Evolutionary conservation across 2,329 filamentous ascomycete genomes (phyloP).

Genomic region (Tolypocladium cylindrosporum): DNA sequence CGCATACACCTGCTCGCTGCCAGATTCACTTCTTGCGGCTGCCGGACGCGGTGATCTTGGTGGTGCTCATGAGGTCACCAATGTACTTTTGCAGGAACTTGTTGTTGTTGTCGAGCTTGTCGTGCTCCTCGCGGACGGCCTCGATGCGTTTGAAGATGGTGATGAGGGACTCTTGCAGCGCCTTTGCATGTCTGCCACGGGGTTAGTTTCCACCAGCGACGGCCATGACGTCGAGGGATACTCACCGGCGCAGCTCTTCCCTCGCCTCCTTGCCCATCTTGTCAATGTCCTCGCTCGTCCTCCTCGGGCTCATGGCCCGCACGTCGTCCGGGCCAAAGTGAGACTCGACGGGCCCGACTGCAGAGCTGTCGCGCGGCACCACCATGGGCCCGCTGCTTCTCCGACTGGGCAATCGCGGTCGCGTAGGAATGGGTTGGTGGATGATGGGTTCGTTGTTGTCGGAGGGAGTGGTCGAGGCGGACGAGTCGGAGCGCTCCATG

Average conservation of each 20-base stretch:
- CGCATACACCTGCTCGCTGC: neutral
- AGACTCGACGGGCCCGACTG: slow-evolving; percentile 62
- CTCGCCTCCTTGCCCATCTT: slow-evolving; percentile 76
- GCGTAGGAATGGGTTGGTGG: slow-evolving; percentile 41
- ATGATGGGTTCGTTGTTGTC: slow-evolving; percentile 29
- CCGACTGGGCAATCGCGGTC: slow-evolving; percentile 60
- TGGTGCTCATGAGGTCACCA: slow-evolving; percentile 86
- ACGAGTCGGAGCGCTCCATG: slow-evolving; percentile 29
- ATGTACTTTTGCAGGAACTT: slow-evolving; percentile 97
- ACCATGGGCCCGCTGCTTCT: slow-evolving; percentile 78
- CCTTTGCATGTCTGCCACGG: slow-evolving; percentile 66
- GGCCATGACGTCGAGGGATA: neutral
- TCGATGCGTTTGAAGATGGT: slow-evolving; percentile 91
- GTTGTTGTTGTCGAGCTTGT: slow-evolving; percentile 95
- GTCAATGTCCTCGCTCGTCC: slow-evolving; percentile 86
- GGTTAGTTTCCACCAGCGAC: neutral
- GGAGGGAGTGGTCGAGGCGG: slow-evolving; percentile 20
- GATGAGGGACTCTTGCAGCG: slow-evolving; percentile 78
- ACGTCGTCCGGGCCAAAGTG: slow-evolving; percentile 81
- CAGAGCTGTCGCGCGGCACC: slow-evolving; percentile 65
- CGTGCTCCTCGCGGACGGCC: slow-evolving; percentile 85
- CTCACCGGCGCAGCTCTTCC: slow-evolving; percentile 49
- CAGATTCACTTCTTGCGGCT: slow-evolving; percentile 41
- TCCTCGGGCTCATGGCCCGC: slow-evolving; percentile 84
- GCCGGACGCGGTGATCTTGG: slow-evolving; percentile 55